Percentiles rank a stretch among this genome's conserved stretches.
phyloP scores from a whole-genome alignment of 73 alveolate species.

The Chromera velia region DNA sequence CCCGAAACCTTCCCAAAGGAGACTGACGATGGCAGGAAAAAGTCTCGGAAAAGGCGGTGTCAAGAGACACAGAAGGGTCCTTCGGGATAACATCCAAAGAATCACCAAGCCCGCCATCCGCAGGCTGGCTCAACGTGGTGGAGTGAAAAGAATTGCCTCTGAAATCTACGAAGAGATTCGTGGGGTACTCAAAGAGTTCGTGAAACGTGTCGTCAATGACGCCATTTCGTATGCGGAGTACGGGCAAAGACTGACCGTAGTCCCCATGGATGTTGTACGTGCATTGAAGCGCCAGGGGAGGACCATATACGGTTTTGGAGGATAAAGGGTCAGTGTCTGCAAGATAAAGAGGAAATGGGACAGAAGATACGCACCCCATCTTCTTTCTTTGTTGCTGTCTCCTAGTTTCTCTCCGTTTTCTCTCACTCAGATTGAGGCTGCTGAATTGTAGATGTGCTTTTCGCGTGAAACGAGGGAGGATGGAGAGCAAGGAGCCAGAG shows the following conservation, averaged over 20 bases:
- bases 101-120: conserved; percentile 79
- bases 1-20: too few relatives aligned
- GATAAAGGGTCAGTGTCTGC: too few relatives aligned
- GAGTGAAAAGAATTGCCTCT: conserved; percentile 71
- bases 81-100: conserved; percentile 37
- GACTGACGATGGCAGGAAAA: not conserved
- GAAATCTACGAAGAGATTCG: conserved; percentile 60
- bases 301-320: conserved; percentile 61
- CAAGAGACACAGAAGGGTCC: not conserved
- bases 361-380: too few relatives aligned
- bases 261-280: conserved; percentile 52
- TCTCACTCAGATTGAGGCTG: too few relatives aligned
- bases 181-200: conserved; percentile 27
- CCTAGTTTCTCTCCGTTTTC: too few relatives aligned
- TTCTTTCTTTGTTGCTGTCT: too few relatives aligned
- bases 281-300: conserved; percentile 71
- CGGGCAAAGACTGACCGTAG: conserved; percentile 59
- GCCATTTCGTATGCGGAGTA: conserved; percentile 46
- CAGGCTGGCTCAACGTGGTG: conserved; percentile 84
- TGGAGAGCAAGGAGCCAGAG: too few relatives aligned
- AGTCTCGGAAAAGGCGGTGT: conserved; percentile 1
- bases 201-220: conserved; percentile 32
- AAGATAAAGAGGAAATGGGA: too few relatives aligned
- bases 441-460: too few relatives aligned
- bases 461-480: too few relatives aligned